Evolutionary conservation across 1,139 yeast genomes (phyloP).

Genomic region (Taphrina confusa): DNA sequence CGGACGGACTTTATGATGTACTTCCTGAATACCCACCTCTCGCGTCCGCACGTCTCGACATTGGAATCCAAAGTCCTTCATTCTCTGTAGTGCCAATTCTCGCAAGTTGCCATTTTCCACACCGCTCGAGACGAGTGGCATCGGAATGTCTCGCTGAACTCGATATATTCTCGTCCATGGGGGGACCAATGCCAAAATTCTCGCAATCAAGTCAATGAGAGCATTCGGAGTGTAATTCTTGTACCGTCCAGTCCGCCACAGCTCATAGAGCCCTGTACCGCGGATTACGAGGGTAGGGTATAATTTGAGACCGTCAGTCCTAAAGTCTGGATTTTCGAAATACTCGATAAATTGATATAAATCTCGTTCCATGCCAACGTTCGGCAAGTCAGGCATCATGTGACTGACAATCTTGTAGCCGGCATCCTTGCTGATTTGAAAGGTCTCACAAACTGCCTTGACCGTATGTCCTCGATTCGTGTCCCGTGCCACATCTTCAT

Average conservation of each 20-base stretch:
- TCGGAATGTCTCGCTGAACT: constrained; percentile 98
- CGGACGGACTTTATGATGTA: constrained; percentile 94
- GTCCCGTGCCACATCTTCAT: constrained; percentile 97
- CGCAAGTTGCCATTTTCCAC: constrained; percentile 97
- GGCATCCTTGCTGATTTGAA: constrained; percentile 93
- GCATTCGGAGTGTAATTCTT: constrained; percentile 94
- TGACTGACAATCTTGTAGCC: constrained; percentile 97
- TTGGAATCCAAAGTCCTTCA: constrained; percentile 95
- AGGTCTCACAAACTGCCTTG: constrained; percentile 91
- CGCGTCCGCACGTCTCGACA: constrained; percentile 98
- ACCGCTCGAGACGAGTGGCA: constrained; percentile 98
- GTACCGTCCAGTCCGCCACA: constrained; percentile 95
- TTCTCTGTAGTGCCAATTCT: constrained; percentile 92
- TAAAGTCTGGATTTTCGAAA: constrained; percentile 92
- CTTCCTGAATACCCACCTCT: constrained; percentile 98
- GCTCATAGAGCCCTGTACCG: constrained; percentile 95
- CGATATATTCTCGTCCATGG: constrained; percentile 99
- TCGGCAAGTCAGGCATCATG: constrained; percentile 99
- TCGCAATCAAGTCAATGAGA: constrained; percentile 87
- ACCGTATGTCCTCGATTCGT: constrained; percentile 98
- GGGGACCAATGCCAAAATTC: constrained; percentile 92
- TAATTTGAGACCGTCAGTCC: constrained; percentile 94
- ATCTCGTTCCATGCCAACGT: constrained; percentile 98
- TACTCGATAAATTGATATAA: constrained; percentile 92
- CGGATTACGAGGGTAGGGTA: constrained; percentile 96